phyloP scores from a whole-genome alignment of 345 rosid genomes.

The Litchi chinensis region DNA sequence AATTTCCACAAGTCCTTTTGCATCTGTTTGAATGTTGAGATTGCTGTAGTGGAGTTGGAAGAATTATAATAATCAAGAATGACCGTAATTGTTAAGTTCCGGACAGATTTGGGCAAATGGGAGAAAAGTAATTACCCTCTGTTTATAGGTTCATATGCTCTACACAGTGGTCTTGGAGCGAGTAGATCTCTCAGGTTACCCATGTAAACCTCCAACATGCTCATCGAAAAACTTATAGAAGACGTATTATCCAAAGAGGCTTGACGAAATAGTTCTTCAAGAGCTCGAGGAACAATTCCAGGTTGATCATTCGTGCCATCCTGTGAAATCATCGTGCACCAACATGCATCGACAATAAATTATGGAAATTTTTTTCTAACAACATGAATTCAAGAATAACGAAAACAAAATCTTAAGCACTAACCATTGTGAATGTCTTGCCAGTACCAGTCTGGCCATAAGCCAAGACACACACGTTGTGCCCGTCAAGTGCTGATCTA shows the following conservation, averaged over 20 bases:
- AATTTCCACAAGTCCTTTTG: constrained; percentile 77
- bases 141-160: constrained; percentile 40
- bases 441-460: constrained; percentile 98
- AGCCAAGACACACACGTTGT: constrained; percentile 86
- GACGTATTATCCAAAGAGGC: constrained; percentile 47
- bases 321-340: constrained; percentile 39
- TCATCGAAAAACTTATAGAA: constrained; percentile 67
- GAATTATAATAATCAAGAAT: constrained; percentile 30
- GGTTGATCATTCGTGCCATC: constrained; percentile 73
- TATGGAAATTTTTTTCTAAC: not conserved
- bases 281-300: constrained; percentile 77
- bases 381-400: constrained; percentile 7
- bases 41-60: constrained; percentile 54
- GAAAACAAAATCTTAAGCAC: constrained; percentile 19
- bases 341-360: constrained; percentile 8
- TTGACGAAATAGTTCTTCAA: constrained; percentile 62
- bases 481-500: constrained; percentile 91
- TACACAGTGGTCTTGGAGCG: constrained; percentile 53
- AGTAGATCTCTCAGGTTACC: constrained; percentile 79
- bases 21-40: constrained; percentile 89
- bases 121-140: constrained; percentile 48
- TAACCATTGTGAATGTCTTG: constrained; percentile 90
- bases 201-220: constrained; percentile 97
- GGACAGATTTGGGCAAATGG: not conserved
- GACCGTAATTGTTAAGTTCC: not conserved